A percentile compares a stretch with the other conserved stretches of the same genome.
Evolutionary conservation across 192 early-diverging fungal species (phyloP).

Genomic region (Piromyces finnis): DNA sequence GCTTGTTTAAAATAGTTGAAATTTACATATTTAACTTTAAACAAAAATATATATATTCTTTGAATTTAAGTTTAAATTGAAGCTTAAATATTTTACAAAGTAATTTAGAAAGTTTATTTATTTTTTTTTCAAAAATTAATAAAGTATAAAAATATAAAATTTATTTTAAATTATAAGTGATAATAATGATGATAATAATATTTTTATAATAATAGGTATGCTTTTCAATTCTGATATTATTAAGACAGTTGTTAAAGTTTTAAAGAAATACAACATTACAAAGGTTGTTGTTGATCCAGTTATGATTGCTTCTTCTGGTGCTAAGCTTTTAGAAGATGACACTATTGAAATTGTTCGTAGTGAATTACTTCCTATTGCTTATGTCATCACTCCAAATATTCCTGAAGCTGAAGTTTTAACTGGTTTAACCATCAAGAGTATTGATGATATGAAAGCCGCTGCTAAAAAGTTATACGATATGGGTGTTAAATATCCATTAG

Average conservation of each 20-base stretch:
- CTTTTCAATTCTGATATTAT: conserved; percentile 47
- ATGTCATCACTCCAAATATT: conserved; percentile 63
- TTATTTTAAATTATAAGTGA: background rate
- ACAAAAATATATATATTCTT: no score
- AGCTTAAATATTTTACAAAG: no score
- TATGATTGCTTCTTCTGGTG: conserved; percentile 64
- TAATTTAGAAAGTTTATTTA: no score
- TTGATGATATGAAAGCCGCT: conserved; percentile 42
- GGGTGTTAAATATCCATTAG: conserved; percentile 35
- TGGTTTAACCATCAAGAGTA: conserved; percentile 15
- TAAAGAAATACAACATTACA: conserved; percentile 16
- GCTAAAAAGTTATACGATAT: conserved; percentile 27
- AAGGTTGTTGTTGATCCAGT: conserved; percentile 65
- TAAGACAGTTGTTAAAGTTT: conserved; percentile 21
- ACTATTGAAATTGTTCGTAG: conserved; percentile 32
- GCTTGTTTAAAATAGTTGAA: no score
- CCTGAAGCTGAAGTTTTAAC: conserved; percentile 61
- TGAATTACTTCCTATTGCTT: conserved; percentile 48
- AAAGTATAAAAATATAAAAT: no score
- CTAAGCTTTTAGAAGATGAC: conserved; percentile 31
- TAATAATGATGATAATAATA: background rate
- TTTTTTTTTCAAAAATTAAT: no score
- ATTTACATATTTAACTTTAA: no score
- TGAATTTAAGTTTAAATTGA: no score
- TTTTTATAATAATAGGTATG: no score